Evolutionary conservation across 2,329 filamentous ascomycete species (phyloP), one percentile per base, ranked within the genome.

Genomic region (Aureobasidium sp.): DNA sequence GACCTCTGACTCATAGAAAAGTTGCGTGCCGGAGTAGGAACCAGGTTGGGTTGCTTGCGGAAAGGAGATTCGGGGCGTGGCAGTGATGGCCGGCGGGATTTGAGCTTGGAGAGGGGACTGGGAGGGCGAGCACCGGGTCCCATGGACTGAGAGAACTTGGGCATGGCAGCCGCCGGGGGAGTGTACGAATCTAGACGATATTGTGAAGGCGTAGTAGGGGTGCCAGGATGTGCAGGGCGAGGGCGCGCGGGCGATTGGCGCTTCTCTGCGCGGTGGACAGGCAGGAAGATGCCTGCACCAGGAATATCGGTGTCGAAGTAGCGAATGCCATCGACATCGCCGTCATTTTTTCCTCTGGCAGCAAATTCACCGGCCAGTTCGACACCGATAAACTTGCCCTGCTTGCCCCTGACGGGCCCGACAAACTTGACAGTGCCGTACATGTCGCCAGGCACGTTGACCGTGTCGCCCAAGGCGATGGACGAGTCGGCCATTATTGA

Each of bases 381-480:
- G 39, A 99, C 90, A 49, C 94, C 94, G 36, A 90, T 91, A 79
- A 99, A 99, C 22, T 84, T 84, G 56, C 94, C 94, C 68, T 89
- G 91, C 79, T 96, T 97, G 66, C 92, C 92, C 68, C 87, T 84
- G 44, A 99, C 93, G 42, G 81, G 80, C 48, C 94, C 94, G 65
- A 97, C 80, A 72, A 96, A 99, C 72, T 89, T 93, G 67, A 97
- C 87, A 2, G 85, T 88, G 53, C 94, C 94, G 67, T 88, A 81
- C 91, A 99, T 96, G 73, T 88, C 90, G 45, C 94, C 94, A 1
- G 93, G 92, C 51, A 97, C 93, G 68, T 97, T 92, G 65, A 97
- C 93, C 37, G 81, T 74, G 72, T 97, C 93, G 67, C 93, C 93
- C 44, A 94, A 81, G 66, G 86, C 82, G 64, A 96, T 78, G 47